phyloP scores from a whole-genome alignment of 257 asterid species.

The Solanum pennellii region DNA sequence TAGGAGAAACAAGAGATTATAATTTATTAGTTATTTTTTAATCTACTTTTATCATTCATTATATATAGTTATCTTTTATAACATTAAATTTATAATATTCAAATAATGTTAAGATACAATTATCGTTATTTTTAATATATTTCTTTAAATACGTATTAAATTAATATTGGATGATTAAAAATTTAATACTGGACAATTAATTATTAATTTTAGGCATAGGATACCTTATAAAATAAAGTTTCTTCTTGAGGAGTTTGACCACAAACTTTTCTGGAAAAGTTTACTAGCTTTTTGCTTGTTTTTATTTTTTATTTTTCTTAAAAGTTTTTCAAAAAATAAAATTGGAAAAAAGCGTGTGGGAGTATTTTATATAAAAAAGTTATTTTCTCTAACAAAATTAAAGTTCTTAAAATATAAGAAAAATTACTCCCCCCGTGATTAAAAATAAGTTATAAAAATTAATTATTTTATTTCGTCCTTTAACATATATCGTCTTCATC shows the following conservation, averaged over 20 bases:
- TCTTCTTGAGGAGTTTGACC: not conserved
- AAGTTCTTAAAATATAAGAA: no score
- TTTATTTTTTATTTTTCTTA: not conserved
- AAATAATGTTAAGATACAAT: not conserved
- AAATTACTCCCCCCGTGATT: no score
- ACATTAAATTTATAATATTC: not conserved
- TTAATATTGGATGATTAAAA: not conserved
- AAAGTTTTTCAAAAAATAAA: not conserved
- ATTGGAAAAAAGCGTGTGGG: not conserved
- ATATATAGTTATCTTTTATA: no score
- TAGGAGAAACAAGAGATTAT: not conserved
- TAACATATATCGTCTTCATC: not conserved
- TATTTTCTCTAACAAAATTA: no score
- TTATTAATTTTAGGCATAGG: not conserved
- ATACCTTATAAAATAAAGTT: not conserved
- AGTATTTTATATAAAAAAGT: no score
- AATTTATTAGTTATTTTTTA: not conserved
- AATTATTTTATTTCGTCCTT: not conserved
- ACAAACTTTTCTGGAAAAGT: not conserved
- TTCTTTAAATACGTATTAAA: rapidly evolving
- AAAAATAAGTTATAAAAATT: no score
- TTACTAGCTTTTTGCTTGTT: not conserved
- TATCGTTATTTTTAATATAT: no score
- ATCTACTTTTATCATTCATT: no score
- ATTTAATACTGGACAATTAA: not conserved